phyloP scores from a whole-genome alignment of 164 flowering plant species.

The Cinnamomum chago region DNA sequence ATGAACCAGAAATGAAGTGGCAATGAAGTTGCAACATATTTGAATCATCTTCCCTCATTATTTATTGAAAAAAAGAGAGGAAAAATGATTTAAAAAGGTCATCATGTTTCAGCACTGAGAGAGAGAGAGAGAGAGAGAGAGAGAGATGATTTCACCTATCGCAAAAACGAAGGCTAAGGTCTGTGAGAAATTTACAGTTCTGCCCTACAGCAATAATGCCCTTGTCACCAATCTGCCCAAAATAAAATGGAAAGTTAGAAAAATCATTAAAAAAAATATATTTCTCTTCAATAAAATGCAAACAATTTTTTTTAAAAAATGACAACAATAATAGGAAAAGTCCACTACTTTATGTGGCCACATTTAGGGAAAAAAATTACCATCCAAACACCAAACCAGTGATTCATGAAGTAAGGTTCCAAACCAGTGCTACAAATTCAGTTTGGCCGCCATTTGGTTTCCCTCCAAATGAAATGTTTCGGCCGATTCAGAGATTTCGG shows the following conservation, averaged over 20 bases:
- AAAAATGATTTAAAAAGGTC: no score
- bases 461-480: no score
- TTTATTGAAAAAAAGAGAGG: no score
- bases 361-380: not conserved
- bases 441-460: no score
- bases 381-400: not conserved
- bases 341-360: not conserved
- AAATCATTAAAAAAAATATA: not conserved
- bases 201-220: slow-evolving; percentile 80
- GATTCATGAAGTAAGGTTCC: no score
- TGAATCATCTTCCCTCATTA: no score
- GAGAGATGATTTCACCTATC: slow-evolving; percentile 49
- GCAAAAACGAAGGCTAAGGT: slow-evolving; percentile 81
- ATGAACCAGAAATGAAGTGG: no score
- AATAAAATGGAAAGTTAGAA: not conserved
- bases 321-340: not conserved
- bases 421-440: no score
- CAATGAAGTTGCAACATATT: no score
- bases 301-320: not conserved
- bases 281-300: not conserved
- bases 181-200: slow-evolving; percentile 67
- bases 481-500: no score
- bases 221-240: slow-evolving; percentile 64
- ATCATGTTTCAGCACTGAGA: not conserved
- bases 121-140: not conserved